Conservation (phyloP, 768 basidiomycete genomes). For the Phaeotremella skinneri region DNA sequence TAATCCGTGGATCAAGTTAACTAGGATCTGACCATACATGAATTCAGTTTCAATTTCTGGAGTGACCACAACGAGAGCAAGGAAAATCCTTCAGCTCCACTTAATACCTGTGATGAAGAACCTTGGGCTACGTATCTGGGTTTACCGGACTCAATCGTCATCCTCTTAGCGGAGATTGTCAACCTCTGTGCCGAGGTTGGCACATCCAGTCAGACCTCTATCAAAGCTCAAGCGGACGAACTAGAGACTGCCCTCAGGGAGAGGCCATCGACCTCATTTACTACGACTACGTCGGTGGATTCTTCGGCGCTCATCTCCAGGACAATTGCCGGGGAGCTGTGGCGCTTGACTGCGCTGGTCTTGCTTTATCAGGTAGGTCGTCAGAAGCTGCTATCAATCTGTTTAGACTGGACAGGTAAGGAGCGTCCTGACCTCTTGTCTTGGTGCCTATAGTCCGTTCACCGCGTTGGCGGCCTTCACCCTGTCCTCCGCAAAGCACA, state of each 20-base stretch:
- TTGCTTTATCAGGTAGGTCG: conserved; percentile 17
- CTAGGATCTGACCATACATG: not conserved
- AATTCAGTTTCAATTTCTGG: conserved; percentile 24
- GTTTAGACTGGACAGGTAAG: not conserved
- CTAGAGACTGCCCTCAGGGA: conserved; percentile 16
- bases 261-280: conserved; percentile 15
- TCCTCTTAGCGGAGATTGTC: conserved; percentile 26
- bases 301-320: conserved; percentile 23
- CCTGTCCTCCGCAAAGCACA: conserved; percentile 19
- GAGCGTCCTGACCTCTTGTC: not conserved
- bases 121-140: conserved; percentile 31
- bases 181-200: conserved; percentile 23
- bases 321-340: conserved; percentile 30
- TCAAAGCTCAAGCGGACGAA: conserved; percentile 24
- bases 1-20: not conserved
- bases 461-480: conserved; percentile 27
- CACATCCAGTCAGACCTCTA: not conserved
- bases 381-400: not conserved
- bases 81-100: not conserved
- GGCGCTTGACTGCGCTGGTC: conserved; percentile 20
- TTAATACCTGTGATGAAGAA: conserved; percentile 14
- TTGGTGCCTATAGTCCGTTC: conserved; percentile 11
- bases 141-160: conserved; percentile 25
- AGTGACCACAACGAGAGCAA: not conserved
- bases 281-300: conserved; percentile 11